Evolutionary conservation across 495 filamentous ascomycete species (phyloP).

Genomic region (Physcia stellaris): DNA sequence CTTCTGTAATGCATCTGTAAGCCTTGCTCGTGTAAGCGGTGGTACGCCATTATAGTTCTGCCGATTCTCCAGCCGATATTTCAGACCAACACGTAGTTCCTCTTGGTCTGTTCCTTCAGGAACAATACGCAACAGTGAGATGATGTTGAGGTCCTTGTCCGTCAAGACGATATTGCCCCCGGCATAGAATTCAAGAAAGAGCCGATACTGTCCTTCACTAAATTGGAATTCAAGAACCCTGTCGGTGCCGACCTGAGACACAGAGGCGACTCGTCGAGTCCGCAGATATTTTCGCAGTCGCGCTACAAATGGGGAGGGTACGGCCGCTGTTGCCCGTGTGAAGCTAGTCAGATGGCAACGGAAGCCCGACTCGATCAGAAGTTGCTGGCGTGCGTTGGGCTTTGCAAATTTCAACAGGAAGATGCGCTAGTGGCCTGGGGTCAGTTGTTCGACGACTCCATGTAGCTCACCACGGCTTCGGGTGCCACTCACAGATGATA

Average conservation of each 20-base stretch:
- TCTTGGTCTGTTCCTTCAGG: conserved; percentile 59
- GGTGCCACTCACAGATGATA: conserved; percentile 50
- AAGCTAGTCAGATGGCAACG: conserved; percentile 89
- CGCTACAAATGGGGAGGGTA: conserved; percentile 71
- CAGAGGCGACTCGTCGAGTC: conserved; percentile 65
- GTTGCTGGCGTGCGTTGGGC: conserved; percentile 69
- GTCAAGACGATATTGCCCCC: conserved; percentile 90
- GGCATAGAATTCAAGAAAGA: conserved; percentile 94
- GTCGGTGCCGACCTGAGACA: conserved; percentile 83
- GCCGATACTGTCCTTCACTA: conserved; percentile 72
- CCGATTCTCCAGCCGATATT: conserved; percentile 67
- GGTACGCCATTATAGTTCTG: conserved; percentile 71
- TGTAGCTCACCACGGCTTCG: not conserved
- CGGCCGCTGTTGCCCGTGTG: conserved; percentile 66
- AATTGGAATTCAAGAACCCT: conserved; percentile 86
- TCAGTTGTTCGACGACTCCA: not conserved
- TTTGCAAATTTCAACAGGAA: conserved; percentile 88
- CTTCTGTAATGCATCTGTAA: conserved; percentile 55
- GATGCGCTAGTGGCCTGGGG: conserved; percentile 46
- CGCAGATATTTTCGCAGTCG: conserved; percentile 76
- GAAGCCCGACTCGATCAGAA: conserved; percentile 90
- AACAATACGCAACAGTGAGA: conserved; percentile 72
- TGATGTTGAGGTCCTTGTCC: conserved; percentile 61
- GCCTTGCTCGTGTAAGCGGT: conserved; percentile 53
- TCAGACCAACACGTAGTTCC: conserved; percentile 56